Percentiles rank a stretch among this genome's conserved stretches.
These are phyloP conservation scores for Vitis amurensis DNA, from an alignment of 164 flowering plant genomes.

Conservation along the genomic window DNA sequence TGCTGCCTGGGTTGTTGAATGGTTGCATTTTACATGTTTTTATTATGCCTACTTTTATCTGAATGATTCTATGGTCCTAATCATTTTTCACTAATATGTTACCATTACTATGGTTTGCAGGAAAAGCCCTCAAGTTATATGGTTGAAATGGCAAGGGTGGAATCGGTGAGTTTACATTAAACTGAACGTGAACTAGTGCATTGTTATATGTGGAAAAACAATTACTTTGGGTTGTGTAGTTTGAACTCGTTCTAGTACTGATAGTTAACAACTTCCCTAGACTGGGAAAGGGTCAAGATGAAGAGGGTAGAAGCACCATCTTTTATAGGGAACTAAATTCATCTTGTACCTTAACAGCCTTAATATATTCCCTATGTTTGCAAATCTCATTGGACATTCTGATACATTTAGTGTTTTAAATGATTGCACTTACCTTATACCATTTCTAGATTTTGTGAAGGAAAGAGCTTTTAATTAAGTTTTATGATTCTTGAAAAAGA, in stretches of 20 bases:
- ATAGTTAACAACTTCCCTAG: too few relatives aligned
- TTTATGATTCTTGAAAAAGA: neutral
- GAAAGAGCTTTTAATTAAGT: neutral
- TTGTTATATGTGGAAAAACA: neutral
- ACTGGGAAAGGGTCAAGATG: too few relatives aligned
- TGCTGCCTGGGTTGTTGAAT: neutral
- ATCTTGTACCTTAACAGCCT: too few relatives aligned
- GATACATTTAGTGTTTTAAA: too few relatives aligned
- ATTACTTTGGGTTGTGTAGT: neutral
- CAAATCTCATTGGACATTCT: too few relatives aligned
- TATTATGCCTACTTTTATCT: neutral
- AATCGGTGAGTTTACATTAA: conserved; percentile 49
- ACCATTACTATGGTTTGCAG: conserved; percentile 37
- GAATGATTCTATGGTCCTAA: neutral
- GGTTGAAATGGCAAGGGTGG: conserved; percentile 87
- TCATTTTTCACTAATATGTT: conserved; percentile 1
- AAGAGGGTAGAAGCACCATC: too few relatives aligned
- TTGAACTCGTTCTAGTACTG: too few relatives aligned
- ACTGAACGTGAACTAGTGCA: neutral
- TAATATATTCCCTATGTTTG: too few relatives aligned
- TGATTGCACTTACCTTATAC: too few relatives aligned
- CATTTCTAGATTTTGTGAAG: neutral
- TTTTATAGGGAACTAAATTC: too few relatives aligned
- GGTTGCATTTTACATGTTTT: neutral
- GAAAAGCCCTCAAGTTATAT: conserved; percentile 62